A percentile compares a stretch with the other conserved stretches of the same genome.
Conservation (phyloP, 306 rosid genomes). For the Sphenostylis stenocarpa region DNA sequence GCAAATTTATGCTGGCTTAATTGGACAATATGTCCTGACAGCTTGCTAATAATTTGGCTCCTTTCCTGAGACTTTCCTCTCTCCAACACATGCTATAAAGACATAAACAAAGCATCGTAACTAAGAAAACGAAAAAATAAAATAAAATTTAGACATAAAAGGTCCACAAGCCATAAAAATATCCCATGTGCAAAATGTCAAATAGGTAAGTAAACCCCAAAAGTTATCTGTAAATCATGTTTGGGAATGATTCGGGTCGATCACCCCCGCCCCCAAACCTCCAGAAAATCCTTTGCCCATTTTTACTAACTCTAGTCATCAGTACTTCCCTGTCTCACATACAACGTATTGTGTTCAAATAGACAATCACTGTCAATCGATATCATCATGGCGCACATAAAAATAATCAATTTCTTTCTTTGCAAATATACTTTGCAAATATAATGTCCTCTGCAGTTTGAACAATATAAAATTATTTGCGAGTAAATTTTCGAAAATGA, state of each 20-base stretch:
- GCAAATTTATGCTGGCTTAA: conserved; percentile 81
- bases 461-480: no score
- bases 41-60: conserved; percentile 66
- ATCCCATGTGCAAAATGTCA: neutral
- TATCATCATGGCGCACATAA: neutral
- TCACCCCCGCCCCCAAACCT: neutral
- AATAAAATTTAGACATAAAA: neutral
- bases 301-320: neutral
- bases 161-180: conserved; percentile 2
- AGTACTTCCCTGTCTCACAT: neutral
- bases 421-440: neutral
- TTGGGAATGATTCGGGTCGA: neutral
- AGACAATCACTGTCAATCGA: neutral
- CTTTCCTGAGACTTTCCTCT: conserved; percentile 69
- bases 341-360: neutral
- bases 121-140: conserved; percentile 17
- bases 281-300: neutral
- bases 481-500: no score
- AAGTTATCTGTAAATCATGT: neutral
- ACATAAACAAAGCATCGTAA: conserved; percentile 15
- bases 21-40: conserved; percentile 61
- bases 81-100: conserved; percentile 76
- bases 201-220: neutral
- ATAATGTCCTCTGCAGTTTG: neutral
- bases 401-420: neutral